Percentiles rank a stretch among this genome's conserved stretches.
Evolutionary conservation across 2,329 filamentous ascomycete genomes (phyloP).

Genomic region (Boeremia lycopersici): DNA sequence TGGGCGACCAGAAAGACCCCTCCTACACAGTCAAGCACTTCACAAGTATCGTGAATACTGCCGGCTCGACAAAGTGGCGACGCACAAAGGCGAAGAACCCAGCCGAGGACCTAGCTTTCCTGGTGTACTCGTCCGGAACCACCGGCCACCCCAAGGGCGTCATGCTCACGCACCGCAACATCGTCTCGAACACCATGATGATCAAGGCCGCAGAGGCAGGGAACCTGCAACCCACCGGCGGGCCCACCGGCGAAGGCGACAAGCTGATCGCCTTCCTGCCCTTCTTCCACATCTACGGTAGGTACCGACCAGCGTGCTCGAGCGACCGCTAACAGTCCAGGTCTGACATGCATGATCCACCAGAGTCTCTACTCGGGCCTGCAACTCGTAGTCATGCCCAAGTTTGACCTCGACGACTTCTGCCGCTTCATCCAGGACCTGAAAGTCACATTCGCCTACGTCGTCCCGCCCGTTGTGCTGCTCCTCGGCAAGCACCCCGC

Average conservation of each 20-base stretch:
- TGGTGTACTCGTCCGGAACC: slow-evolving; percentile 89
- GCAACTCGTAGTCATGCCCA: slow-evolving; percentile 72
- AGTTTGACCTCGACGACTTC: slow-evolving; percentile 81
- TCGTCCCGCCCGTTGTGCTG: slow-evolving; percentile 84
- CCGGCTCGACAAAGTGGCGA: slow-evolving; percentile 63
- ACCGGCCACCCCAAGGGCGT: slow-evolving; percentile 93
- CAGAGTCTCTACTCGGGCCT: slow-evolving; percentile 69
- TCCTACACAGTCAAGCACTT: slow-evolving; percentile 71
- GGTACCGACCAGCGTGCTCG: slow-evolving; percentile 27
- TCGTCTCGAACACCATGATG: slow-evolving; percentile 71
- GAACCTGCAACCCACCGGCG: slow-evolving; percentile 64
- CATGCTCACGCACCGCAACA: slow-evolving; percentile 81
- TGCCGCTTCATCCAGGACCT: slow-evolving; percentile 78
- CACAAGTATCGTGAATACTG: slow-evolving; percentile 69
- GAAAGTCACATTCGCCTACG: slow-evolving; percentile 76
- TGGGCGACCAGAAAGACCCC: slow-evolving; percentile 72
- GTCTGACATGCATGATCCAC: slow-evolving; percentile 75
- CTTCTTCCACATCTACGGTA: slow-evolving; percentile 90
- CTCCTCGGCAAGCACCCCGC: slow-evolving; percentile 78
- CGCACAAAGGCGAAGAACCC: slow-evolving; percentile 63
- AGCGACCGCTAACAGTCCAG: slow-evolving; percentile 41
- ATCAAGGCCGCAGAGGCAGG: slow-evolving; percentile 51
- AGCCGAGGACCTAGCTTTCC: slow-evolving; percentile 75
- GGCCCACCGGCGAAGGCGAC: slow-evolving; percentile 68
- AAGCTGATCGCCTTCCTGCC: slow-evolving; percentile 79